phyloP scores from a whole-genome alignment of 495 filamentous ascomycete genomes.

The Penicilliopsis zonata region DNA sequence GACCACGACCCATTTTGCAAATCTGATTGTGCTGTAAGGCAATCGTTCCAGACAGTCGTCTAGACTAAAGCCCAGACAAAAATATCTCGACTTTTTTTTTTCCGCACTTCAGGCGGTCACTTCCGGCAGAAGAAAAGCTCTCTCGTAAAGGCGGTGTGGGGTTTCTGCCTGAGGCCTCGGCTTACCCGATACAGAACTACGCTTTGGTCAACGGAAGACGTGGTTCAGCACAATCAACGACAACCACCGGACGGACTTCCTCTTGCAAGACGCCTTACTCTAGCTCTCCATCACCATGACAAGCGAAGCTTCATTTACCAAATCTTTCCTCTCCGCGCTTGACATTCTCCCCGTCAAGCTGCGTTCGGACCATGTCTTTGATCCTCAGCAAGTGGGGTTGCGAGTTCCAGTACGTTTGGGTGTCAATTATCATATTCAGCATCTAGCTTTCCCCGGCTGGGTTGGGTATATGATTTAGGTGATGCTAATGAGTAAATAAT shows the following conservation, averaged over 20 bases:
- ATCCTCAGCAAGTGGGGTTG: conserved; percentile 59
- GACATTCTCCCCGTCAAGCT: conserved; percentile 69
- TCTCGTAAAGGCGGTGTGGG: conserved; percentile 18
- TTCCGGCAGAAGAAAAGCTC: conserved; percentile 14
- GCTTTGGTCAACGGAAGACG: too few species aligned
- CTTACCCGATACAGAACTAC: too few species aligned
- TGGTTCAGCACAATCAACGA: too few species aligned
- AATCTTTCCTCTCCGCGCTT: conserved; percentile 66
- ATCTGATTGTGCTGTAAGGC: conserved; percentile 13
- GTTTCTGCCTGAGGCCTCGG: conserved; percentile 7
- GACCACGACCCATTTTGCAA: conserved; percentile 69
- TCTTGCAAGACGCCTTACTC: too few species aligned
- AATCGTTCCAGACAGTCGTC: too few species aligned
- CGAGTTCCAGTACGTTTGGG: conserved; percentile 59
- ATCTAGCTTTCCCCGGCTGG: conserved; percentile 4
- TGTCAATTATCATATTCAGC: too few species aligned
- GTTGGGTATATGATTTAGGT: neutral
- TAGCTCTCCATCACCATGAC: conserved; percentile 43
- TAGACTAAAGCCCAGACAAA: too few species aligned
- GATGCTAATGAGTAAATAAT: conserved; percentile 1
- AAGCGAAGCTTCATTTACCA: conserved; percentile 77
- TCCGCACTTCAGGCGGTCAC: conserved; percentile 22
- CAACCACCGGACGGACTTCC: too few species aligned
- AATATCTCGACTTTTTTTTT: conserved; percentile 13
- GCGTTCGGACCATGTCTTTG: conserved; percentile 72